phyloP scores from a whole-genome alignment of 2,329 filamentous ascomycete genomes.

The Neofusicoccum parvum region DNA sequence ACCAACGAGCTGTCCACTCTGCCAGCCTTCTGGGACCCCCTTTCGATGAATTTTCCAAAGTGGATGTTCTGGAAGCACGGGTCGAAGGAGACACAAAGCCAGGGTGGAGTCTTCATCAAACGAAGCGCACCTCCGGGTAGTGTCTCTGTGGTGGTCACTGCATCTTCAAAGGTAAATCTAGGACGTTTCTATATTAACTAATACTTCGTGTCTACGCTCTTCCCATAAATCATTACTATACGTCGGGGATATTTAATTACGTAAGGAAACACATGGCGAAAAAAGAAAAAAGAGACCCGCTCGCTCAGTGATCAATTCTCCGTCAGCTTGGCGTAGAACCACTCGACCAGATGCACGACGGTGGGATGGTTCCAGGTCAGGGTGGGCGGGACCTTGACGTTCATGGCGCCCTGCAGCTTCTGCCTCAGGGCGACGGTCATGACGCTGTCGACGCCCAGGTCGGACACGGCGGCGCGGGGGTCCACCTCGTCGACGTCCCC shows the following conservation, averaged over 20 bases:
- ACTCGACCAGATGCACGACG: slow-evolving; percentile 40
- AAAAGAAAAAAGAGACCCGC: background rate
- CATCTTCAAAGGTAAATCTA: too few relatives aligned
- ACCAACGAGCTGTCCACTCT: too few relatives aligned
- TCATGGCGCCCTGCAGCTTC: slow-evolving; percentile 38
- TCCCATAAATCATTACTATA: too few relatives aligned
- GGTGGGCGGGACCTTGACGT: slow-evolving; percentile 43
- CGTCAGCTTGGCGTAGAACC: slow-evolving; percentile 35
- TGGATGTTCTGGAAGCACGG: too few relatives aligned
- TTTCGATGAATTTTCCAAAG: too few relatives aligned
- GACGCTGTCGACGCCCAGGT: slow-evolving; percentile 46
- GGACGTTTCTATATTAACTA: too few relatives aligned
- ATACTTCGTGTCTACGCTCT: too few relatives aligned
- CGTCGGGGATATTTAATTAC: background rate
- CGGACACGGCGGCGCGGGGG: slow-evolving; percentile 35
- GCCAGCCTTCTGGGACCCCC: too few relatives aligned
- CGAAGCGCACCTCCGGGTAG: too few relatives aligned
- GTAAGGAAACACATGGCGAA: background rate
- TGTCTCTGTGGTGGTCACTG: too few relatives aligned
- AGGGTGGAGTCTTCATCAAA: too few relatives aligned
- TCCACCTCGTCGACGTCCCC: slow-evolving; percentile 38
- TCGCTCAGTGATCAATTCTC: background rate
- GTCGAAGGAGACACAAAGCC: too few relatives aligned
- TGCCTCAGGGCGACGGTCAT: slow-evolving; percentile 42
- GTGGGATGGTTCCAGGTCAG: slow-evolving; percentile 47